Percentiles rank a stretch among this genome's conserved stretches.
Evolutionary conservation across 140 eudicot genomes (phyloP).

Genomic region (Erigeron philadelphicus): DNA sequence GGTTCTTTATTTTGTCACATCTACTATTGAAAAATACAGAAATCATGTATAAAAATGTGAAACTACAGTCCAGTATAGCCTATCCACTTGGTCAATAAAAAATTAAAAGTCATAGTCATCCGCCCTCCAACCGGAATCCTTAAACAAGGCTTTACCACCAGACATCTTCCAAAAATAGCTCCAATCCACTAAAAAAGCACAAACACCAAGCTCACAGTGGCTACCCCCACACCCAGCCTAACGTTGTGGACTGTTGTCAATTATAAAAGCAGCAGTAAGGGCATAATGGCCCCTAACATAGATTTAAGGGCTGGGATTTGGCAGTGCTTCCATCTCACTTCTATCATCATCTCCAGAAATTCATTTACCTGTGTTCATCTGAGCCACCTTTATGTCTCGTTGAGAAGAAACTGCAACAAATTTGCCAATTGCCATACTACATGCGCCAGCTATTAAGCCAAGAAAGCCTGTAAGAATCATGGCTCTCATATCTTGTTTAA

Average conservation of each 20-base stretch:
- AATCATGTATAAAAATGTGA: neutral
- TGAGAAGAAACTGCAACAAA: slow-evolving; percentile 48
- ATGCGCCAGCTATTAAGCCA: slow-evolving; percentile 55
- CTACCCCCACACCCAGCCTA: slow-evolving; percentile 38
- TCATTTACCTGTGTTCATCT: slow-evolving; percentile 34
- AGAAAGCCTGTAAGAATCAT: slow-evolving; percentile 61
- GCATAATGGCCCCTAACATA: slow-evolving; percentile 38
- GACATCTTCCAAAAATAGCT: slow-evolving; percentile 37
- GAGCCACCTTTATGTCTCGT: slow-evolving; percentile 44
- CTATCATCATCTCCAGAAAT: slow-evolving; percentile 9
- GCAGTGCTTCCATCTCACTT: slow-evolving; percentile 26
- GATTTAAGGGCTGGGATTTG: slow-evolving; percentile 41
- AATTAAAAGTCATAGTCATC: slow-evolving; percentile 47
- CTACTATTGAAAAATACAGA: neutral
- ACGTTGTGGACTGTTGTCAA: slow-evolving; percentile 27
- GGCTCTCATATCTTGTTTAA: slow-evolving; percentile 40
- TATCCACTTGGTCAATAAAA: slow-evolving; percentile 36
- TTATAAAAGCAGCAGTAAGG: slow-evolving; percentile 38
- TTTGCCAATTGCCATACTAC: slow-evolving; percentile 63
- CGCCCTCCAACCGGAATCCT: slow-evolving; percentile 45
- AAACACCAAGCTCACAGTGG: slow-evolving; percentile 36
- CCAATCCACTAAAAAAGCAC: slow-evolving; percentile 39
- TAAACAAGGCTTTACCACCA: slow-evolving; percentile 33
- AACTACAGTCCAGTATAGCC: slow-evolving; percentile 23
- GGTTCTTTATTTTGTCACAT: neutral